These are phyloP conservation scores for Lactarius akahatsu DNA, from an alignment of 768 basidiomycete species.

Conservation along the genomic window DNA sequence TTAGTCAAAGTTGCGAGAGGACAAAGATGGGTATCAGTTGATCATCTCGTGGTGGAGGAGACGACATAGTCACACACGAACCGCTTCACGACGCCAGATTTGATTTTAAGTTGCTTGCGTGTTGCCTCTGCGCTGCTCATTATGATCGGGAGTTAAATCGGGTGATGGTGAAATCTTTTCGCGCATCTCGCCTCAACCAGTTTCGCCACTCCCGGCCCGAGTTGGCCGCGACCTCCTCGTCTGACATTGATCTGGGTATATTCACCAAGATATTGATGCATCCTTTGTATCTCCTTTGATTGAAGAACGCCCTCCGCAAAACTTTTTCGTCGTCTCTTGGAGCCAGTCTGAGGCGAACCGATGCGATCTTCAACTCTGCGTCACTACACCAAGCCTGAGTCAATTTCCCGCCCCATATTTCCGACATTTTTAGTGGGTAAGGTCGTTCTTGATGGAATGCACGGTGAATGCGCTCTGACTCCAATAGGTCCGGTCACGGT, in stretches of 20 bases:
- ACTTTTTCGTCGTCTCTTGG: neutral
- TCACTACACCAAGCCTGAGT: neutral
- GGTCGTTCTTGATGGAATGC: neutral
- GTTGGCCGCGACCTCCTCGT: neutral
- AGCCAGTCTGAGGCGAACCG: neutral
- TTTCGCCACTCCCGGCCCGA: too few species aligned
- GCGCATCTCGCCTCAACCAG: neutral
- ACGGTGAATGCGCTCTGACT: neutral
- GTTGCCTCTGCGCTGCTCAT: slow-evolving; percentile 51
- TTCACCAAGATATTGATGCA: too few species aligned
- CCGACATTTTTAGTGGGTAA: neutral
- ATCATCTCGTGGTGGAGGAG: neutral
- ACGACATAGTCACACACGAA: slow-evolving; percentile 35
- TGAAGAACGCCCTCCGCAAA: too few species aligned
- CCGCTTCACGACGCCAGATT: slow-evolving; percentile 65
- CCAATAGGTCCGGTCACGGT: neutral
- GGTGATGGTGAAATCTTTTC: neutral
- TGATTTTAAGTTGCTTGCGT: slow-evolving; percentile 75
- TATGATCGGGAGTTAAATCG: slow-evolving; percentile 11
- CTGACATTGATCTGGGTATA: too few species aligned
- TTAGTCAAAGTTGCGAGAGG: neutral
- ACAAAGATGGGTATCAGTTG: neutral
- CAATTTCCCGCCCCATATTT: neutral
- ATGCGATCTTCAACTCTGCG: neutral
- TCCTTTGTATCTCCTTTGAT: neutral